A percentile compares a stretch with the other conserved stretches of the same genome.
phyloP scores from a whole-genome alignment of 2,329 filamentous ascomycete species.

The Tolypocladium nubicola region DNA sequence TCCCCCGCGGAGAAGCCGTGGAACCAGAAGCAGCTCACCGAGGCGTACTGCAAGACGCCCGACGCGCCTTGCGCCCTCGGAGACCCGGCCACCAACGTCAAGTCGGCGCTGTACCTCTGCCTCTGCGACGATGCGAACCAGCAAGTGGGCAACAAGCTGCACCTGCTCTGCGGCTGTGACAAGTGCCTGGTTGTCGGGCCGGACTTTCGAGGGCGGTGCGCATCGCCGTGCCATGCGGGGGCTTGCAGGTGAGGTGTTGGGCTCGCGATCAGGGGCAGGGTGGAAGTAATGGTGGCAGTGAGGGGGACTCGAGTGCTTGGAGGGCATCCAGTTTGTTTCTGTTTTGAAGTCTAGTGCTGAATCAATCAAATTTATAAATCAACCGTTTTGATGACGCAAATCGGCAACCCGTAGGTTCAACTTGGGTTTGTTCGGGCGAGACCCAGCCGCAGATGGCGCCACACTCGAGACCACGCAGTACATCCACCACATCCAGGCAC shows the following conservation, averaged over 20 bases:
- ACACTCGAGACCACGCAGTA: neutral
- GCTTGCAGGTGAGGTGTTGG: slow-evolving; percentile 1
- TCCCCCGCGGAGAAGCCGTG: slow-evolving; percentile 19
- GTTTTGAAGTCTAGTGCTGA: neutral
- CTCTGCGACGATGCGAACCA: slow-evolving; percentile 23
- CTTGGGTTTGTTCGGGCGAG: neutral
- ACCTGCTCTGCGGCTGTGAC: slow-evolving; percentile 29
- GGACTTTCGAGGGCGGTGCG: slow-evolving; percentile 28
- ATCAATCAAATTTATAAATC: too few relatives aligned
- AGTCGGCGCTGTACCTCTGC: slow-evolving; percentile 26
- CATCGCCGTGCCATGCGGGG: slow-evolving; percentile 21
- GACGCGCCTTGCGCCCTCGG: slow-evolving; percentile 20
- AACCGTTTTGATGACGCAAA: neutral
- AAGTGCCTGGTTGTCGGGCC: slow-evolving; percentile 27
- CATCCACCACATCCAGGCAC: neutral
- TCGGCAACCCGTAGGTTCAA: neutral
- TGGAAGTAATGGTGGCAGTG: neutral
- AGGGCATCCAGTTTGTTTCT: neutral
- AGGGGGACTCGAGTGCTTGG: neutral
- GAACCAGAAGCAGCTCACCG: slow-evolving; percentile 18
- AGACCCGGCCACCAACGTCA: slow-evolving; percentile 18
- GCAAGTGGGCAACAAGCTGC: slow-evolving; percentile 20
- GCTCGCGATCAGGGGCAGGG: neutral
- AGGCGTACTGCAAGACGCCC: slow-evolving; percentile 26
- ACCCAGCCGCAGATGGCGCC: neutral